Conservation (phyloP, 192 early-diverging fungal species). For the Umbelopsis sp. region DNA sequence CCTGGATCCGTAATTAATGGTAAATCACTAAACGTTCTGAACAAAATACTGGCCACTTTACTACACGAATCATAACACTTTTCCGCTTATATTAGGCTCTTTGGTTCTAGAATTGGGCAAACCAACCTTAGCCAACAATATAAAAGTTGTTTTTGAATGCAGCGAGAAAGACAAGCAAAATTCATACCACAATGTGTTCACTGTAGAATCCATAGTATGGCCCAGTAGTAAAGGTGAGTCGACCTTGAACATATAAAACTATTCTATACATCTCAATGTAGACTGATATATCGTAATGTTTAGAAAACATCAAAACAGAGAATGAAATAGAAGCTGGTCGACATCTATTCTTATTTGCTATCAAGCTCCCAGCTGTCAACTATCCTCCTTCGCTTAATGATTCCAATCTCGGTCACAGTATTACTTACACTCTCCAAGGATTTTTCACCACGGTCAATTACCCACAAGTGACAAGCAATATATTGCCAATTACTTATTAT, state of each 20-base stretch:
- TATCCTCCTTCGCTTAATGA: slow-evolving; percentile 36
- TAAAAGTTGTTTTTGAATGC: slow-evolving; percentile 30
- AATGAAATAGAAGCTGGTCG: slow-evolving; percentile 25
- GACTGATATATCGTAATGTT: too few relatives aligned
- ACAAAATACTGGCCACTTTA: too few relatives aligned
- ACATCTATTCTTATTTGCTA: slow-evolving; percentile 40
- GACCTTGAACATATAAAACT: not conserved
- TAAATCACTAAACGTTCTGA: not conserved
- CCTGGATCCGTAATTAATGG: slow-evolving; percentile 35
- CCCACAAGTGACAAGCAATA: not conserved
- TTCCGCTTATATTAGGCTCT: slow-evolving; percentile 17
- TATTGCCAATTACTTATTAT: slow-evolving; percentile 29
- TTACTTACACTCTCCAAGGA: slow-evolving; percentile 33
- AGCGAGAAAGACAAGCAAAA: slow-evolving; percentile 23
- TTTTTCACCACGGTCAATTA: slow-evolving; percentile 9
- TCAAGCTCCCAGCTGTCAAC: slow-evolving; percentile 35
- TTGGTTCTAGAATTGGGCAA: slow-evolving; percentile 29
- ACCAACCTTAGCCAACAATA: slow-evolving; percentile 20
- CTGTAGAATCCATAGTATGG: slow-evolving; percentile 26
- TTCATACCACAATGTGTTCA: slow-evolving; percentile 21
- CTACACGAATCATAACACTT: not conserved
- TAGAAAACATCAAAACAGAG: not conserved
- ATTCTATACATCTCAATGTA: not conserved
- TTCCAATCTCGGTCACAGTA: slow-evolving; percentile 16
- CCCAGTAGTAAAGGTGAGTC: not conserved